These are phyloP conservation scores for Wickerhamiella lipophila DNA, from an alignment of 805 yeast genomes.

Conservation along the genomic window DNA sequence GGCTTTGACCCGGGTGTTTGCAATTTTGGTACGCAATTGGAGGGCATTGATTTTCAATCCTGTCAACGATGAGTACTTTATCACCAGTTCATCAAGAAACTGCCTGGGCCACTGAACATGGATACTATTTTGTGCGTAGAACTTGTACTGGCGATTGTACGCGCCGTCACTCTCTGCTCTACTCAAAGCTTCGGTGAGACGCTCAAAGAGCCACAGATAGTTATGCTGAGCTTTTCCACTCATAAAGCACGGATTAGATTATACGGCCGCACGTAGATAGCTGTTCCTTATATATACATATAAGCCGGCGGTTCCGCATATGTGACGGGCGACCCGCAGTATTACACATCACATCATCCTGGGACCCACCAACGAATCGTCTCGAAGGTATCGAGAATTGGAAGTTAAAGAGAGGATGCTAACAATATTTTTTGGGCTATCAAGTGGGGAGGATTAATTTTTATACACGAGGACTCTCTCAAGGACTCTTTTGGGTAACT, in stretches of 20 bases:
- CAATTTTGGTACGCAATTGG: slow-evolving; percentile 5
- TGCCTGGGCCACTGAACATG: slow-evolving; percentile 2
- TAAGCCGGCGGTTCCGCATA: neutral
- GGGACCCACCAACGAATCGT: neutral
- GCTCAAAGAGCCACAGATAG: slow-evolving; percentile 6
- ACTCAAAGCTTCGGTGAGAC: neutral
- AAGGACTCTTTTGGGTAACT: no score
- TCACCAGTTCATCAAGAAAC: neutral
- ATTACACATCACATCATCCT: neutral
- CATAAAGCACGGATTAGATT: neutral
- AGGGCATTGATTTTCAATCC: neutral
- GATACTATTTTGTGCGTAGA: neutral
- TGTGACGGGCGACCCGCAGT: neutral
- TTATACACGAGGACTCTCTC: no score
- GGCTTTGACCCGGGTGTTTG: slow-evolving; percentile 7
- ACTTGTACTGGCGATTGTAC: slow-evolving; percentile 1
- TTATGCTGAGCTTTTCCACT: neutral
- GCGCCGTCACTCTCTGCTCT: slow-evolving; percentile 1
- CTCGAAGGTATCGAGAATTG: neutral
- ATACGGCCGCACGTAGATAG: no score
- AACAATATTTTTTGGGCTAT: no score
- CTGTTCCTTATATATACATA: neutral
- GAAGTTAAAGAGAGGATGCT: no score
- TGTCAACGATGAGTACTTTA: neutral
- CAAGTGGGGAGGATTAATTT: no score